Evolutionary conservation across 768 basidiomycete species (phyloP).

Genomic region (Leccinum olivaceopallidum): DNA sequence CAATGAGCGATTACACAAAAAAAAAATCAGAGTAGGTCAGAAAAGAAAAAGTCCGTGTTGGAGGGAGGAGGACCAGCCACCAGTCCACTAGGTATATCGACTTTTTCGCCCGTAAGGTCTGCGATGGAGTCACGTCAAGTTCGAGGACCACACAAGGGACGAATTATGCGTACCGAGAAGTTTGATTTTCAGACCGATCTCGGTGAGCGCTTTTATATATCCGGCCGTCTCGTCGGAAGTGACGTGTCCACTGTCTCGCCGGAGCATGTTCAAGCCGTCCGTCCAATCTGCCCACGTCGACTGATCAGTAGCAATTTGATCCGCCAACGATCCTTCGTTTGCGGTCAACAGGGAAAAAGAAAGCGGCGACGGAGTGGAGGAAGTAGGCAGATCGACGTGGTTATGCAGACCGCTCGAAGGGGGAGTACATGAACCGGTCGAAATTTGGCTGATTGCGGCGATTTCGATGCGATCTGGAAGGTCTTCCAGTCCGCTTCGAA

Average conservation of each 20-base stretch:
- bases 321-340: constrained; percentile 71
- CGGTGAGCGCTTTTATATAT: constrained; percentile 84
- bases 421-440: constrained; percentile 69
- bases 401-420: constrained; percentile 66
- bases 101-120: constrained; percentile 89
- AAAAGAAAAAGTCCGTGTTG: constrained; percentile 85
- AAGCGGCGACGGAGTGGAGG: constrained; percentile 60
- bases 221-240: constrained; percentile 83
- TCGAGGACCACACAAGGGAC: neutral
- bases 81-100: constrained; percentile 83
- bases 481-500: constrained; percentile 82
- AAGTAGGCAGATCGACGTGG: constrained; percentile 57
- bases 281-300: constrained; percentile 93
- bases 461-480: constrained; percentile 86
- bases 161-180: constrained; percentile 61
- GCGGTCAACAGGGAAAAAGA: constrained; percentile 77
- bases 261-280: constrained; percentile 86
- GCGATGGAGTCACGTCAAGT: constrained; percentile 1
- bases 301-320: constrained; percentile 75
- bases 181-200: constrained; percentile 91
- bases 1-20: constrained; percentile 7
- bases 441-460: constrained; percentile 74
- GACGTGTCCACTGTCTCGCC: constrained; percentile 80
- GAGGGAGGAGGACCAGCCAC: constrained; percentile 75
- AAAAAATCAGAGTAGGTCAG: constrained; percentile 47